Conservation (phyloP, 352 stramenopile genomes). For the Peronospora belbahrii region DNA sequence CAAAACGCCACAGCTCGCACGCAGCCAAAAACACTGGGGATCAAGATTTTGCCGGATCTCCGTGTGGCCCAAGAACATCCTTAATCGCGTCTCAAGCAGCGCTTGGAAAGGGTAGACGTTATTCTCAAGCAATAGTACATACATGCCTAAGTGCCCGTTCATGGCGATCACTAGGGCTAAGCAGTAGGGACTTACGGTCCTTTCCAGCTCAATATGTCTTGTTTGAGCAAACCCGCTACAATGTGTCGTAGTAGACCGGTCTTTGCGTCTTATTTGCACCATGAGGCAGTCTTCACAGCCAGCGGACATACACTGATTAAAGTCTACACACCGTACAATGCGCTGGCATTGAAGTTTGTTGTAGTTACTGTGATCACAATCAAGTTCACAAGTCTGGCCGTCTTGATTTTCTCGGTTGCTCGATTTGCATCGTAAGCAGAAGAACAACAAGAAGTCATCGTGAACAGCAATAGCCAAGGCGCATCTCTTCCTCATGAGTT, state of each 20-base stretch:
- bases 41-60: too few relatives aligned
- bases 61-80: too few relatives aligned
- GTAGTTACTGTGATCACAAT: background rate
- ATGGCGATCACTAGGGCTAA: background rate
- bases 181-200: background rate
- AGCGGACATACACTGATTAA: background rate
- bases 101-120: too few relatives aligned
- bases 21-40: too few relatives aligned
- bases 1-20: too few relatives aligned
- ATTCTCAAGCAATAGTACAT: too few relatives aligned
- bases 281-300: background rate
- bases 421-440: background rate
- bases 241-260: background rate
- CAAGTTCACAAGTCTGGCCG: background rate
- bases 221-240: too few relatives aligned
- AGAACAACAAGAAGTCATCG: background rate
- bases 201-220: too few relatives aligned
- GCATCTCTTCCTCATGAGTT: slow-evolving; percentile 8
- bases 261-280: background rate
- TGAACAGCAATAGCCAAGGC: background rate
- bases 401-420: background rate
- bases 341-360: background rate
- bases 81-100: too few relatives aligned
- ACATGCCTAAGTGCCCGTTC: too few relatives aligned
- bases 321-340: background rate